phyloP scores from a whole-genome alignment of 805 yeast species.

The Candida coquimbonensis region DNA sequence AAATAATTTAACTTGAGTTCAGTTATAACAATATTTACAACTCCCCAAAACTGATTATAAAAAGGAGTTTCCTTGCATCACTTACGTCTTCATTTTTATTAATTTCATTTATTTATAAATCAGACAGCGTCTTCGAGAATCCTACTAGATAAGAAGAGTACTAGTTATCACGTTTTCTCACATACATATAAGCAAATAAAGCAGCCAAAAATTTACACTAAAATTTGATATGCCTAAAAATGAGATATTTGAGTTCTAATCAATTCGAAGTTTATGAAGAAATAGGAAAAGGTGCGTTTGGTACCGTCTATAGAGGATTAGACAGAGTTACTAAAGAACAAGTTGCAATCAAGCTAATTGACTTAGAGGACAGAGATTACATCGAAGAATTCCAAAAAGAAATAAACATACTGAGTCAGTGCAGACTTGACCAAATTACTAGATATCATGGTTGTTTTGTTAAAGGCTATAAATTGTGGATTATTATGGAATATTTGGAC shows the following conservation, averaged over 20 bases:
- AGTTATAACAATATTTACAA: too few relatives aligned
- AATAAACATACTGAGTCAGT: slow-evolving; percentile 73
- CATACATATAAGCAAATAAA: too few relatives aligned
- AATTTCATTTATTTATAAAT: too few relatives aligned
- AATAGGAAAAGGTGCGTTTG: slow-evolving; percentile 94
- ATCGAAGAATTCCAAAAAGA: slow-evolving; percentile 92
- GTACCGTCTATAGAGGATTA: slow-evolving; percentile 87
- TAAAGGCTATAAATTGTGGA: slow-evolving; percentile 90
- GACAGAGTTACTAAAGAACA: slow-evolving; percentile 62
- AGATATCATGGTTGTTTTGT: slow-evolving; percentile 84
- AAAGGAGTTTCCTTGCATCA: too few relatives aligned
- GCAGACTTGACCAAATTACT: slow-evolving; percentile 78
- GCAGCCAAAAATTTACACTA: not conserved
- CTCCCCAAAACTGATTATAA: too few relatives aligned
- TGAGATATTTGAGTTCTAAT: slow-evolving; percentile 24
- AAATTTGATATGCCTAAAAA: slow-evolving; percentile 1
- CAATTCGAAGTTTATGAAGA: slow-evolving; percentile 55
- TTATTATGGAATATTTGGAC: slow-evolving; percentile 93
- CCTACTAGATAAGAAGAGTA: too few relatives aligned
- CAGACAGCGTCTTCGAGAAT: too few relatives aligned
- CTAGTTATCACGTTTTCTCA: too few relatives aligned
- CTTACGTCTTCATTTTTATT: too few relatives aligned
- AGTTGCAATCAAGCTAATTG: slow-evolving; percentile 89
- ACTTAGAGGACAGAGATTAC: slow-evolving; percentile 85
- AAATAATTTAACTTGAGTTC: too few relatives aligned